phyloP scores from a whole-genome alignment of 2,329 filamentous ascomycete genomes.

The Fusarium humuli region DNA sequence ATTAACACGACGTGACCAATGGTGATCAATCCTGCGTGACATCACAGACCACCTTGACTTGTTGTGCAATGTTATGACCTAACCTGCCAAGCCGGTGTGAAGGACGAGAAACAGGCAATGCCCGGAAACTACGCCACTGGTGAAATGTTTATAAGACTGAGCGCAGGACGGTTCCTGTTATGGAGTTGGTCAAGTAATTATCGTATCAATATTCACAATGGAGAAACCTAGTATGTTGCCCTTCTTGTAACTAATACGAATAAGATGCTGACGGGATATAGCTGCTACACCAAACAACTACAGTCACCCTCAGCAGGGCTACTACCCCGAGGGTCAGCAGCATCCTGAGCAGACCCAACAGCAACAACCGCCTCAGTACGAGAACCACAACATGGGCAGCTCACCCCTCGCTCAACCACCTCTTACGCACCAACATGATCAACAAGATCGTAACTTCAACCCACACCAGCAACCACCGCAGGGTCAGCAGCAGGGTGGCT shows the following conservation, averaged over 20 bases:
- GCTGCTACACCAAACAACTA: slow-evolving; percentile 10
- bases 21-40: background rate
- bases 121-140: background rate
- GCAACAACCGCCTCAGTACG: slow-evolving; percentile 23
- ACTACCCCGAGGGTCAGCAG: background rate
- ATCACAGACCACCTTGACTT: background rate
- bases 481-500: background rate
- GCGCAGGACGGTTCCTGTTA: background rate
- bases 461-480: background rate
- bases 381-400: slow-evolving; percentile 4
- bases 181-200: background rate
- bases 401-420: slow-evolving; percentile 28
- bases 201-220: slow-evolving; percentile 20
- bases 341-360: background rate
- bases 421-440: background rate
- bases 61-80: background rate
- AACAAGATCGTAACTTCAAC: background rate
- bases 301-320: background rate
- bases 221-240: slow-evolving; percentile 40
- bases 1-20: background rate
- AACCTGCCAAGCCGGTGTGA: background rate
- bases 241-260: too few species aligned
- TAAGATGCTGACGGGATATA: too few species aligned
- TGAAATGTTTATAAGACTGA: background rate
- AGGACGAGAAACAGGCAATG: background rate